Conservation (phyloP, 2,329 filamentous ascomycete genomes). For the Trichoderma sp. region DNA sequence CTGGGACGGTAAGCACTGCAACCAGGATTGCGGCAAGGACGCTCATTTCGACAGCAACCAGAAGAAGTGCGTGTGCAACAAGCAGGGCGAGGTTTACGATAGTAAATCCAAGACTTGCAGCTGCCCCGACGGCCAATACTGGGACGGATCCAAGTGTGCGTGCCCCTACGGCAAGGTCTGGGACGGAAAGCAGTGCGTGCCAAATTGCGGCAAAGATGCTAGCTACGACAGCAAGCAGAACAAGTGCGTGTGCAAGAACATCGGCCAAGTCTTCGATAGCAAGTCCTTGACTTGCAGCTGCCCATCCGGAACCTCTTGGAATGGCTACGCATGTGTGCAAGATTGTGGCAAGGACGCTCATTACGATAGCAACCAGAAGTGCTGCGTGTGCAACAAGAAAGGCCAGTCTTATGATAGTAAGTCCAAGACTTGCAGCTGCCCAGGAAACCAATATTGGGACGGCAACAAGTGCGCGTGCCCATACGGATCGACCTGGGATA, state of each 20-base stretch:
- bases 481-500: constrained; percentile 17
- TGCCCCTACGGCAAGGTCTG: constrained; percentile 14
- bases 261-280: constrained; percentile 9
- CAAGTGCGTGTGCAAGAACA: constrained; percentile 22
- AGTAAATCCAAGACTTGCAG: constrained; percentile 4
- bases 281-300: constrained; percentile 18
- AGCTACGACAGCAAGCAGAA: constrained; percentile 2
- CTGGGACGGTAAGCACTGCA: constrained; percentile 14
- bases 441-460: constrained; percentile 9
- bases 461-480: constrained; percentile 16
- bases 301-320: constrained; percentile 4
- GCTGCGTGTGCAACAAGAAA: constrained; percentile 21
- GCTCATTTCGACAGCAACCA: background rate
- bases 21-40: constrained; percentile 16
- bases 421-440: constrained; percentile 20
- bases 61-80: constrained; percentile 20
- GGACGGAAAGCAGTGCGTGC: constrained; percentile 8
- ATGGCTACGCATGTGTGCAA: constrained; percentile 5
- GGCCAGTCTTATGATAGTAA: constrained; percentile 11
- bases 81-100: constrained; percentile 15
- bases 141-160: background rate
- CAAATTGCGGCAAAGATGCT: constrained; percentile 20
- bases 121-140: constrained; percentile 6
- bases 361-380: background rate
- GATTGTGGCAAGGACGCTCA: constrained; percentile 22